Base-by-base conservation (phyloP, 2,329 filamentous ascomycete genomes). In the Beauveria sp. region DNA sequence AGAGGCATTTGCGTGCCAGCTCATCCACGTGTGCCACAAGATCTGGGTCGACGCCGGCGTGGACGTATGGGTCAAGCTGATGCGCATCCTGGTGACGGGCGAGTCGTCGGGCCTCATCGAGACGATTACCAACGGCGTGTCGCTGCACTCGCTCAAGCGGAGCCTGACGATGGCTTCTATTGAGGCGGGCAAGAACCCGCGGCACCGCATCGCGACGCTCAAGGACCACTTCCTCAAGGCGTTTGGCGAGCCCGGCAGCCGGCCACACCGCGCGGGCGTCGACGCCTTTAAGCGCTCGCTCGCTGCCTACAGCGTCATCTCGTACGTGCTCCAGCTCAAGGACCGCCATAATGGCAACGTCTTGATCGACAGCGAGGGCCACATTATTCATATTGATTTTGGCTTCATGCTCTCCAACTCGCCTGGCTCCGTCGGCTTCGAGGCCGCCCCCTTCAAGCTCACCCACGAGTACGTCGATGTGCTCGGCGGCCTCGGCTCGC, bases 351-450 rank as follows among this genome's bases (percentile, higher is more conserved):
- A 95, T 70, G 90, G 90, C 60, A 95, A 95, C 69, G 88, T 95
- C 16, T 81, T 95, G 63, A 89, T 95, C 68, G 90, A 93, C 73
- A 91, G 89, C 68, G 87, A 91, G 72, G 90, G 90, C 10, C 90
- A 95, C 70, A 92, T 93, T 61, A 86, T 95, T 63, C 90, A 95
- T 71, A 95, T 95, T 64, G 90, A 95, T 73, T 95, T 95, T 73
- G 90, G 90, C 60, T 95, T 95, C 72, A 93, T 95, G 89, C 79
- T 95, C 40, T 93, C 89, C 52, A 95, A 95, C 73, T 92, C 89
- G 1, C 90, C 90, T 0, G 90, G 90, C 0, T 89, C 86, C 9
- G 90, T 95, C 70, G 90, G 89, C 2, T 95, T 95, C 68, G 90
- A 95, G 75, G 90, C 90, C 16, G 90, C 90, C 5, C 90, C 90